Evolutionary conservation across 257 asterid genomes (phyloP).

Genomic region (Rauvolfia tetraphylla): DNA sequence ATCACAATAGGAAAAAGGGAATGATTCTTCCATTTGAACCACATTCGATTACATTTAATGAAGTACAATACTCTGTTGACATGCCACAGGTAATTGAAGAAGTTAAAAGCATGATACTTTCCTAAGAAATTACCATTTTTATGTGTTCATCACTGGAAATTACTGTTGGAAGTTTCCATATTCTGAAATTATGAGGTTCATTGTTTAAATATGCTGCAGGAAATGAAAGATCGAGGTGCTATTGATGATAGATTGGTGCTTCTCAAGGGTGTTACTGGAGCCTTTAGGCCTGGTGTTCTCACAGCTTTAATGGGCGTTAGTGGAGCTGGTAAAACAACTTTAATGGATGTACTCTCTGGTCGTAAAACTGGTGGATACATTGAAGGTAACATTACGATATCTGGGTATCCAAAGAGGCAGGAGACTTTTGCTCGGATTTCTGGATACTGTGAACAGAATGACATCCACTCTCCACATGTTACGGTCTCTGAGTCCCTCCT

Average conservation of each 20-base stretch:
- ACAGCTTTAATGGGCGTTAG: slow-evolving; percentile 87
- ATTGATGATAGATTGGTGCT: slow-evolving; percentile 47
- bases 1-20: slow-evolving; percentile 43
- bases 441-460: slow-evolving; percentile 81
- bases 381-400: slow-evolving; percentile 56
- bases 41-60: slow-evolving; percentile 71
- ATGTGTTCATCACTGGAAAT: background rate
- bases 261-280: slow-evolving; percentile 66
- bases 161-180: background rate
- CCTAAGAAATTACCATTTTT: background rate
- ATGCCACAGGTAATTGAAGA: slow-evolving; percentile 60
- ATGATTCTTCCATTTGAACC: slow-evolving; percentile 95
- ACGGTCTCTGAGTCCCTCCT: slow-evolving; percentile 66
- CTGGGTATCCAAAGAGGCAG: slow-evolving; percentile 72
- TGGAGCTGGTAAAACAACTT: slow-evolving; percentile 84
- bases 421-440: slow-evolving; percentile 68
- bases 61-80: slow-evolving; percentile 68
- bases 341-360: slow-evolving; percentile 80
- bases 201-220: slow-evolving; percentile 32
- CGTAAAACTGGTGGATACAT: slow-evolving; percentile 79
- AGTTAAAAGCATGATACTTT: background rate
- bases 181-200: background rate
- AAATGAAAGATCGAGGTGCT: slow-evolving; percentile 64
- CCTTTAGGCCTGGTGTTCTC: slow-evolving; percentile 81
- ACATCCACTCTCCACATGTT: slow-evolving; percentile 76